These are phyloP conservation scores for Quercus lobata DNA, from an alignment of 331 rosid species.

Conservation along the genomic window DNA sequence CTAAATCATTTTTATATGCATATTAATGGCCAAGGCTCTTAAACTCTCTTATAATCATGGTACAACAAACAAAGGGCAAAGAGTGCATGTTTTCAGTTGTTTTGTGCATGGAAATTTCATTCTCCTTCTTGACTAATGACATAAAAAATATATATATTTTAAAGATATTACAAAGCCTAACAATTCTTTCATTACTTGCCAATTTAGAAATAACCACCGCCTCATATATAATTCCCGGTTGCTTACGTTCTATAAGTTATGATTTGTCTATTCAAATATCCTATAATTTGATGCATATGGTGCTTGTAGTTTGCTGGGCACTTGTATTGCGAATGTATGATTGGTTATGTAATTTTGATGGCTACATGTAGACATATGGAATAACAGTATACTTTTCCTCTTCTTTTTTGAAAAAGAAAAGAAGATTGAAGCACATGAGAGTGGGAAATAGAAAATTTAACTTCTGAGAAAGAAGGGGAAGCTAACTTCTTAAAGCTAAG, in stretches of 20 bases:
- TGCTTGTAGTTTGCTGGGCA: not conserved
- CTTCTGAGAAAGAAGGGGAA: not conserved
- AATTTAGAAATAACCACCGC: not conserved
- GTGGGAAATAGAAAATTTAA: not conserved
- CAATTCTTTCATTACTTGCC: not conserved
- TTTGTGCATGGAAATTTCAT: not conserved
- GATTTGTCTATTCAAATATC: not conserved
- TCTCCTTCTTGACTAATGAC: not conserved
- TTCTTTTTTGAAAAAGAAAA: not conserved
- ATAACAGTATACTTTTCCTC: not conserved
- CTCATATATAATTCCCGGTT: not conserved
- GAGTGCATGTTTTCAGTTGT: not conserved
- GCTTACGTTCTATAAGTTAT: not conserved
- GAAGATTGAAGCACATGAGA: not conserved
- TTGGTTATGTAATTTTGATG: not conserved
- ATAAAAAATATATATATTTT: not conserved
- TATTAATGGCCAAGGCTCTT: no score
- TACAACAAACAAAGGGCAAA: not conserved
- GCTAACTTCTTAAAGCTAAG: not conserved
- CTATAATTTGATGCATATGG: not conserved
- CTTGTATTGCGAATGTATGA: not conserved
- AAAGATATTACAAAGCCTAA: not conserved
- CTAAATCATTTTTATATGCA: no score
- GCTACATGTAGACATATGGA: not conserved
- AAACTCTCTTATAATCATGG: not conserved